Evolutionary conservation across 345 rosid species (phyloP).

Genomic region (Tarenaya hassleriana): DNA sequence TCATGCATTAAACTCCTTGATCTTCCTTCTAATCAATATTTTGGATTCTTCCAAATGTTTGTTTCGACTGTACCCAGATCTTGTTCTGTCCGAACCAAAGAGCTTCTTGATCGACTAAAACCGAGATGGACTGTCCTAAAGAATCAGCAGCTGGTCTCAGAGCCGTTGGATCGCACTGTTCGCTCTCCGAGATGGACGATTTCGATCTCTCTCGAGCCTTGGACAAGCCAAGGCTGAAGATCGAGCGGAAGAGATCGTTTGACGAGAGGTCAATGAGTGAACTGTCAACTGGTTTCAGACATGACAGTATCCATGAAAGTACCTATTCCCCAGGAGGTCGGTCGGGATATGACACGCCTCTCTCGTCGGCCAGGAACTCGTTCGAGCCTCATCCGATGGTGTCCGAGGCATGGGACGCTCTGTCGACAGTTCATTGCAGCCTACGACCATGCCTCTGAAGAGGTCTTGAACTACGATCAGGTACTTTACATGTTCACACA

Average conservation of each 20-base stretch:
- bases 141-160: conserved; percentile 44
- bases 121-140: conserved; percentile 47
- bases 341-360: conserved; percentile 78
- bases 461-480: conserved; percentile 89
- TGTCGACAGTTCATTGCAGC: no score
- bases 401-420: no score
- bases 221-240: conserved; percentile 80
- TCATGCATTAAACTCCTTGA: no score
- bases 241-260: conserved; percentile 86
- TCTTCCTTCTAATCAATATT: no score
- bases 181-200: conserved; percentile 68
- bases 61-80: conserved; percentile 8
- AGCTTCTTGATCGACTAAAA: conserved; percentile 2
- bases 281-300: conserved; percentile 60
- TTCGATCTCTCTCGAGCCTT: conserved; percentile 72
- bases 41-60: not conserved
- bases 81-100: not conserved
- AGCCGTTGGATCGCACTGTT: conserved; percentile 62
- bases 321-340: conserved; percentile 59
- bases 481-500: no score
- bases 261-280: conserved; percentile 94
- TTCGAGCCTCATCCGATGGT: no score
- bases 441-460: conserved; percentile 74
- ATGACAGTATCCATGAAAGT: conserved; percentile 35
- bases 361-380: conserved; percentile 72